Evolutionary conservation across 1,284 basidiomycete species (phyloP).

Genomic region (Tilletia caries): DNA sequence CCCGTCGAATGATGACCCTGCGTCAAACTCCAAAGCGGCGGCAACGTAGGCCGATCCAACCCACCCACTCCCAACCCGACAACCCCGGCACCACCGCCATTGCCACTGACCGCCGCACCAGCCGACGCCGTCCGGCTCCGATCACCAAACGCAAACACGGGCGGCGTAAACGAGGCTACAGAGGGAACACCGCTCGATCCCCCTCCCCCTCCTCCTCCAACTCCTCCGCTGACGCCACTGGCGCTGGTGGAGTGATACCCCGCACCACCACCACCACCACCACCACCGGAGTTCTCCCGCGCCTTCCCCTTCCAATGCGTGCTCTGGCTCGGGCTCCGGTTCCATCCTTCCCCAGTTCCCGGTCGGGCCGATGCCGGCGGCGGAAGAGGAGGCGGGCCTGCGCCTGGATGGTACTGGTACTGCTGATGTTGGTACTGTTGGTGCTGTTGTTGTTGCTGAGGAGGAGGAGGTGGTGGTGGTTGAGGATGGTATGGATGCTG

Average conservation of each 20-base stretch:
- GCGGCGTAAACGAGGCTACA: neutral
- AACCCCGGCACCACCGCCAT: neutral
- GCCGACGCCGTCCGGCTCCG: neutral
- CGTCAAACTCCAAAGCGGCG: neutral
- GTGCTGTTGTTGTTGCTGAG: neutral
- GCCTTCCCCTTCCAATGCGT: neutral
- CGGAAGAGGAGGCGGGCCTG: neutral
- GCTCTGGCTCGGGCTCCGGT: neutral
- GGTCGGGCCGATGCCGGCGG: neutral
- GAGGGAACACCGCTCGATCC: no score
- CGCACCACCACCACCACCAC: neutral
- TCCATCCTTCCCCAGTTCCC: neutral
- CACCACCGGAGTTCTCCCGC: neutral
- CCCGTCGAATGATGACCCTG: no score
- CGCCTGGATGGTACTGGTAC: neutral
- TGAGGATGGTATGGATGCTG: slow-evolving; percentile 1
- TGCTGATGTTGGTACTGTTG: slow-evolving; percentile 10
- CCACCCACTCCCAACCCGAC: neutral
- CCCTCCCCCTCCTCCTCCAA: neutral
- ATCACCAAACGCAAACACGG: neutral
- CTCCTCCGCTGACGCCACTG: neutral
- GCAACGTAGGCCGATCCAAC: neutral
- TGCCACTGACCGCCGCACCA: neutral
- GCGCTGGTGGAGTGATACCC: neutral
- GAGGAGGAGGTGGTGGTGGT: no score